A percentile compares a stretch with the other conserved stretches of the same genome.
Evolutionary conservation across 2,329 filamentous ascomycete genomes (phyloP).

Genomic region (Penicillium sp.): DNA sequence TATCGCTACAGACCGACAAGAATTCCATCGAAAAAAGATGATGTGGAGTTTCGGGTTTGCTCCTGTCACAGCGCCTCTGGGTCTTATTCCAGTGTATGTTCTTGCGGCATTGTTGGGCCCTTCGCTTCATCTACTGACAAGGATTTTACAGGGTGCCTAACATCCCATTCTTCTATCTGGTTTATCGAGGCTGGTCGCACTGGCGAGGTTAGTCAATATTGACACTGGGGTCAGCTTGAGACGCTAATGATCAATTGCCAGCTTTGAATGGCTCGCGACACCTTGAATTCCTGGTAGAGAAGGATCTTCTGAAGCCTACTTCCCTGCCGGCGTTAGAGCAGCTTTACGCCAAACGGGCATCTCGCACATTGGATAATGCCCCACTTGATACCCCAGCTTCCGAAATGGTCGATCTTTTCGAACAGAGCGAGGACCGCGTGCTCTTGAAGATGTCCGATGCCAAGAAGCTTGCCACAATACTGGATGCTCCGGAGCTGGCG

Average conservation of each 20-base stretch:
- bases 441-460: constrained; percentile 49
- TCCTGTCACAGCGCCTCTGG: constrained; percentile 80
- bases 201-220: constrained; percentile 60
- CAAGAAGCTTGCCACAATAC: constrained; percentile 57
- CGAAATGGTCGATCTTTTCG: constrained; percentile 34
- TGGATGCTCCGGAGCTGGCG: constrained; percentile 68
- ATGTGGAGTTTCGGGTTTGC: constrained; percentile 78
- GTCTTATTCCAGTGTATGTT: constrained; percentile 77
- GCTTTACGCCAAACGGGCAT: constrained; percentile 60
- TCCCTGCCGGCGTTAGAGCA: constrained; percentile 70
- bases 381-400: constrained; percentile 28
- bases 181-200: constrained; percentile 86
- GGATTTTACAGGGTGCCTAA: constrained; percentile 69
- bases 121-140: constrained; percentile 5
- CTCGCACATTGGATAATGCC: constrained; percentile 29
- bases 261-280: constrained; percentile 82
- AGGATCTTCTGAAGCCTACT: constrained; percentile 64
- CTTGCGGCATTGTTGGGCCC: not conserved
- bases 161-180: constrained; percentile 93
- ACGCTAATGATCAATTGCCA: constrained; percentile 22
- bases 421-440: constrained; percentile 47
- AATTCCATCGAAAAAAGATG: constrained; percentile 71
- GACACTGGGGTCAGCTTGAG: not conserved
- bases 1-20: constrained; percentile 77
- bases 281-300: constrained; percentile 73